Base-by-base conservation (phyloP, 2,329 filamentous ascomycete species). In the Hypoxylon sp. region DNA sequence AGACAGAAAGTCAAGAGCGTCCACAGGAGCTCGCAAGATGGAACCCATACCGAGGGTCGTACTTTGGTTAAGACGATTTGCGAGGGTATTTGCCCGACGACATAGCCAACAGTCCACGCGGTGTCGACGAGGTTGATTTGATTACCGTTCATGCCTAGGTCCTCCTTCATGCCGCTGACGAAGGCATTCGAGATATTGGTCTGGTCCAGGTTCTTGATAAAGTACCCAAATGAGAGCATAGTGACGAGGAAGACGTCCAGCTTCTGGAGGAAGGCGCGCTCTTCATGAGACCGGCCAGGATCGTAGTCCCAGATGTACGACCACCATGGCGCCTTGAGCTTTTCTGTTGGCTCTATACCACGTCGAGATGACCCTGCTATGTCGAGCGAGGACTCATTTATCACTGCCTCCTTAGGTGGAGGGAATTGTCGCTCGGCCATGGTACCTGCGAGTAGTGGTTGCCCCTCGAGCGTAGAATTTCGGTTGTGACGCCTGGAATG, bases 21-120 rank as follows among this genome's bases (percentile, higher is more conserved):
- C 80, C 80, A 81, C 2, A 72, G 37, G 6, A 80, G 75, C 69
- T 81, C 81, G 71, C 77, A 81, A 3, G 78, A 75, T 0, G 82
- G 82, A 2, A 85, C 79, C 80, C 79, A 83, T 54, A 82, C 75
- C 3, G 80, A 82, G 0, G 82, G 82, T 2, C 81, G 78, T 6
- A 84, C 67, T n/a, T 79, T 78, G 1, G 80, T 82, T 7, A 81
- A 72, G 19, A 82, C 67, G 15, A 82, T 67, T 56, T 82, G 78
- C 69, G 75, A 79, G 0, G 80, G 80, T 10, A 81, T 73, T 61
- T 81, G 77, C 4, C 80, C 80, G 13, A 81, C 61, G n/a, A 82
- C 77, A 52, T 81, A 81, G 54, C 80, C 80, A 2, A 80, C 76
- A 0, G 79, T 81, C 77, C 77, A 82, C 37, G 72, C 74, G 0